Evolutionary conservation across 2,329 filamentous ascomycete genomes (phyloP).

Genomic region (Diplocarpon rosae): DNA sequence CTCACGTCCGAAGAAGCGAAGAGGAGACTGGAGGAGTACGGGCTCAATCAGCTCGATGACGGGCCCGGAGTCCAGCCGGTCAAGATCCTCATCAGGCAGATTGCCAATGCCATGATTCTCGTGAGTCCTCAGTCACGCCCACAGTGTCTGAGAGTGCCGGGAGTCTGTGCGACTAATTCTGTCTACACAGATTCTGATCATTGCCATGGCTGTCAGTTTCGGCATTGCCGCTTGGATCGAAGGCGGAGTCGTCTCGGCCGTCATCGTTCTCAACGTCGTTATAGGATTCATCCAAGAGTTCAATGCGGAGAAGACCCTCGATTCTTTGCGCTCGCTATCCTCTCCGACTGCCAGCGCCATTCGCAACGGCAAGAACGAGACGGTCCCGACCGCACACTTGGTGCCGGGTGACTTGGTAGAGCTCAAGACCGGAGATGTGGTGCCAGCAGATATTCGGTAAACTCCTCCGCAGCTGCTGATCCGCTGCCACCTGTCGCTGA

Average conservation of each 20-base stretch:
- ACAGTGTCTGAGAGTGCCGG: too few species aligned
- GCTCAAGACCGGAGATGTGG: conserved; percentile 36
- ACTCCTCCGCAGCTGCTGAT: neutral
- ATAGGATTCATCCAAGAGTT: conserved; percentile 46
- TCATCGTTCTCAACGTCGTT: conserved; percentile 46
- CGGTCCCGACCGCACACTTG: conserved; percentile 41
- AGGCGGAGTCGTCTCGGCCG: conserved; percentile 45
- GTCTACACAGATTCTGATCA: conserved; percentile 36
- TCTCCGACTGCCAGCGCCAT: conserved; percentile 33
- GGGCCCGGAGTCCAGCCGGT: conserved; percentile 46
- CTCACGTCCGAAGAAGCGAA: conserved; percentile 43
- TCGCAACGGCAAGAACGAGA: conserved; percentile 37
- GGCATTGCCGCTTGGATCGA: conserved; percentile 49
- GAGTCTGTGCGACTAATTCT: conserved; percentile 1
- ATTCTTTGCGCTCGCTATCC: conserved; percentile 31
- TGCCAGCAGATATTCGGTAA: conserved; percentile 32
- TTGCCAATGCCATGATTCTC: conserved; percentile 60
- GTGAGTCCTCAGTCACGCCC: conserved; percentile 21
- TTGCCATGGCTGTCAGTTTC: conserved; percentile 47
- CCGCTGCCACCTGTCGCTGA: conserved; percentile 4
- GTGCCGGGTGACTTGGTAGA: conserved; percentile 48
- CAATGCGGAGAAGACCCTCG: conserved; percentile 42
- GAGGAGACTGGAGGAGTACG: conserved; percentile 43
- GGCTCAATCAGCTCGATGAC: conserved; percentile 52
- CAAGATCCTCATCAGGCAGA: conserved; percentile 54